These are phyloP conservation scores for Colletotrichum aenigma DNA, from an alignment of 2,329 filamentous ascomycete genomes.

Conservation along the genomic window DNA sequence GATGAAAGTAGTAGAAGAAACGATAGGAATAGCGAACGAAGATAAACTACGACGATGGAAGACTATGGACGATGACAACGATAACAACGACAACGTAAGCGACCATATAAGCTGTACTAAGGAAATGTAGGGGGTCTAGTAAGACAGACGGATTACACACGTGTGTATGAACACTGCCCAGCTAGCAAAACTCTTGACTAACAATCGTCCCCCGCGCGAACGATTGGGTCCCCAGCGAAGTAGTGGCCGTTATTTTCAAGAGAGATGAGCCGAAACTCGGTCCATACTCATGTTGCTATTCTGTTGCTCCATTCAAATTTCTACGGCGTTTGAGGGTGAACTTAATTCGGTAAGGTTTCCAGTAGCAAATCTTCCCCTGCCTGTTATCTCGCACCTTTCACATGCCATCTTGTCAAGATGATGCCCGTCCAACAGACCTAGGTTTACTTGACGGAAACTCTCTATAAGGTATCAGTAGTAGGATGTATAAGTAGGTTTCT, in stretches of 20 bases:
- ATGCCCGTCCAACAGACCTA: not conserved
- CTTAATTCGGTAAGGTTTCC: not conserved
- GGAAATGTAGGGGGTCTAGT: too few relatives aligned
- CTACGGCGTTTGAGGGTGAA: not conserved
- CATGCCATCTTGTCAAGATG: not conserved
- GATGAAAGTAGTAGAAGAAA: too few relatives aligned
- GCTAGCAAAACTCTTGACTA: not conserved
- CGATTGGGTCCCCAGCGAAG: not conserved
- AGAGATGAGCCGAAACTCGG: not conserved
- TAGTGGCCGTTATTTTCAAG: accelerated
- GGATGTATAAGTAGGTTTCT: not conserved
- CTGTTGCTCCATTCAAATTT: not conserved
- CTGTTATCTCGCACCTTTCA: not conserved
- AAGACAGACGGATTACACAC: too few relatives aligned
- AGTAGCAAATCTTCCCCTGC: not conserved
- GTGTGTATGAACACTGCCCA: too few relatives aligned
- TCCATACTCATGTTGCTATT: not conserved
- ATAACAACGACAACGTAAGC: too few relatives aligned
- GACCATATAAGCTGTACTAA: accelerated
- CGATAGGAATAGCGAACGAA: too few relatives aligned
- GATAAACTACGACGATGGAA: too few relatives aligned
- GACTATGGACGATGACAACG: too few relatives aligned
- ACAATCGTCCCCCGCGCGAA: accelerated
- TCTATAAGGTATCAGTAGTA: accelerated
- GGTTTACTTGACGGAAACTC: not conserved